Evolutionary conservation across 208 protist genomes (phyloP), one percentile per base, ranked within the genome.

Genomic region (Leishmania aethiopica): DNA sequence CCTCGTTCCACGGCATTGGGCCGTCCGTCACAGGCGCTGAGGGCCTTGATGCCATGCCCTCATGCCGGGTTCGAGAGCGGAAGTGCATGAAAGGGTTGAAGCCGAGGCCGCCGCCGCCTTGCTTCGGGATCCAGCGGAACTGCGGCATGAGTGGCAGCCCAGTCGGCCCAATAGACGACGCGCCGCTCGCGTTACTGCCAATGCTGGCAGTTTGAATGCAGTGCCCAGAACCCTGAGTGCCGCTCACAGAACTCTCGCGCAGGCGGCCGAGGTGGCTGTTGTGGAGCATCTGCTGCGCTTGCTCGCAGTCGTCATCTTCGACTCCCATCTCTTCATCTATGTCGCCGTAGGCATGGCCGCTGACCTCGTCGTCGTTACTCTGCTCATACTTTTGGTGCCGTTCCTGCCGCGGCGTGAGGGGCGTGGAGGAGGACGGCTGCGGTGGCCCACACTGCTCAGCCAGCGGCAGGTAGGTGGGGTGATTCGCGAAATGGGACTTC

Each of bases 41-140:
- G 5, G 2, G 51, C 19, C 19, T 37, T 13, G 6, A n/a, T 19
- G 49, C 51, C 32, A 17, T 32, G 47, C 7, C 2, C 47, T 2
- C 13, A 5, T 6, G n/a, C 35, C 47, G 35, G 17, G 10, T 10
- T 13, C 19, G 17, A 19, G 25, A 51, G 13, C 73, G 77, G 32
- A 83, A 83, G 13, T 51, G 51, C 64, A 57, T 73, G 62, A 89
- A 85, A 0, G 86, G 83, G 81, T 87, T 89, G 73, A 83, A 86
- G 53, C 86, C 80, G 3, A 81, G 77, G 15, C 83, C 86, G 60
- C 72, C 80, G 22, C 83, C 83, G 32, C 84, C 79, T 8, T 77
- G 72, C 37, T 80, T 78, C n/a, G 88, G 88, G 32, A 89, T 76
- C 88, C 88, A 91, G 25, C 85, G 82, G 17, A 91, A 91, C 77